Percentiles rank a stretch among this genome's conserved stretches.
Conservation (phyloP, 2,329 filamentous ascomycete genomes). For the Aspergillus clavatus region DNA sequence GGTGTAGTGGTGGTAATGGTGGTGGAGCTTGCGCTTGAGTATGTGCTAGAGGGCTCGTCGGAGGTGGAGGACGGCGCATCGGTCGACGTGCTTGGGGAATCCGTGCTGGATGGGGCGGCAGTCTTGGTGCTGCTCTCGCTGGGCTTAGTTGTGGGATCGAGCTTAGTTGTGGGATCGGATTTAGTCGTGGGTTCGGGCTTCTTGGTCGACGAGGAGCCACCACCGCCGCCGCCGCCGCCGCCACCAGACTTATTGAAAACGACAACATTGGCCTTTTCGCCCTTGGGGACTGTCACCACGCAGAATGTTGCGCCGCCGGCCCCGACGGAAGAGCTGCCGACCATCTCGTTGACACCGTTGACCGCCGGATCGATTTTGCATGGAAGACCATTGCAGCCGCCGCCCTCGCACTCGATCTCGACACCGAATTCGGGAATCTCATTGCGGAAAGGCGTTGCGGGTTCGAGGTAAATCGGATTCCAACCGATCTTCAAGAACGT, state of each 20-base stretch:
- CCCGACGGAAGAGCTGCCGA: constrained; percentile 54
- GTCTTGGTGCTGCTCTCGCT: constrained; percentile 9
- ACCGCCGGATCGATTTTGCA: constrained; percentile 64
- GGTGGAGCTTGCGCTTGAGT: background rate
- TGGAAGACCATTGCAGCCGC: constrained; percentile 66
- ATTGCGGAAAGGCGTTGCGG: constrained; percentile 49
- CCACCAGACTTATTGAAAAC: constrained; percentile 46
- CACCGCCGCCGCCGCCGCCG: constrained; percentile 11
- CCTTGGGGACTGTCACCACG: constrained; percentile 68
- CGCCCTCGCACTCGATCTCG: constrained; percentile 63
- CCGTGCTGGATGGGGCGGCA: constrained; percentile 4
- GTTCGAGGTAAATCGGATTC: constrained; percentile 67
- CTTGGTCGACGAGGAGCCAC: constrained; percentile 4
- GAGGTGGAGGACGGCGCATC: background rate
- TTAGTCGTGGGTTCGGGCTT: constrained; percentile 6
- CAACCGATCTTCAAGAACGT: constrained; percentile 73
- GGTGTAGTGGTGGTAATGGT: background rate
- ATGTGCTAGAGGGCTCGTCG: background rate
- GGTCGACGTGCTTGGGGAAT: background rate
- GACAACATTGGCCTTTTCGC: constrained; percentile 62
- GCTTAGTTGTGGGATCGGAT: constrained; percentile 8
- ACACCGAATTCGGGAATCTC: constrained; percentile 62
- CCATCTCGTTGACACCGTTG: constrained; percentile 54
- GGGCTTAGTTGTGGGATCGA: constrained; percentile 8
- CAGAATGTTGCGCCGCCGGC: constrained; percentile 68